A percentile compares a stretch with the other conserved stretches of the same genome.
phyloP scores from a whole-genome alignment of 225 moss, liverwort and hornwort genomes.

The Asterella californica region DNA sequence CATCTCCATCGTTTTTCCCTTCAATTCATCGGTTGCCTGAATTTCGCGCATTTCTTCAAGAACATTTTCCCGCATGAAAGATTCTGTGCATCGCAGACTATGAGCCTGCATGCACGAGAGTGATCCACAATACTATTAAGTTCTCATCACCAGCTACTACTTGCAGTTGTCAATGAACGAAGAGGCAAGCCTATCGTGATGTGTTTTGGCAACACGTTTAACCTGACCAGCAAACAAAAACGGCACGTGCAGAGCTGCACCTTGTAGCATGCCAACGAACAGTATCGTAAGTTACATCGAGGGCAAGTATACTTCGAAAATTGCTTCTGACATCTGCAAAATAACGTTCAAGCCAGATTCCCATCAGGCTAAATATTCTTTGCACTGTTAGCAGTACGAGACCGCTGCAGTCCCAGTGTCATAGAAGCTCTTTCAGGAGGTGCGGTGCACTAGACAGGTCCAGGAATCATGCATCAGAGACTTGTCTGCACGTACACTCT shows the following conservation, averaged over 20 bases:
- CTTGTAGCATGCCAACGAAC: conserved; percentile 93
- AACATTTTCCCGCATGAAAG: conserved; percentile 82
- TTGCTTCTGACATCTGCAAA: conserved; percentile 76
- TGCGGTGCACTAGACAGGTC: background rate
- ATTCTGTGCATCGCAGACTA: conserved; percentile 88
- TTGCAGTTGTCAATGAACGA: background rate
- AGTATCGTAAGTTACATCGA: conserved; percentile 87
- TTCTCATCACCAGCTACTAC: background rate
- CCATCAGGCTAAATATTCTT: background rate
- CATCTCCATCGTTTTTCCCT: conserved; percentile 71
- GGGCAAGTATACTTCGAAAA: conserved; percentile 92
- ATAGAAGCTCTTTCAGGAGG: too few species aligned
- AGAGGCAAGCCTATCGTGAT: background rate
- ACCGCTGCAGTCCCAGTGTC: background rate
- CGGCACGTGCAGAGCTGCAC: conserved; percentile 27
- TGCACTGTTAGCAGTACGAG: background rate
- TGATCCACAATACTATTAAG: background rate
- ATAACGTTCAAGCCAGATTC: background rate
- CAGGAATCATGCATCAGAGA: background rate
- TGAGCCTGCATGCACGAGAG: conserved; percentile 56
- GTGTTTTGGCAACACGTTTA: background rate
- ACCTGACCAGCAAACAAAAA: background rate
- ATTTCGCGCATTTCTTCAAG: conserved; percentile 75
- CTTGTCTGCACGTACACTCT: conserved; percentile 48
- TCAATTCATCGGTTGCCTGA: conserved; percentile 60